Evolutionary conservation across 2,329 filamentous ascomycete genomes (phyloP), one percentile per base, ranked within the genome.

Genomic region (Alternaria ethzedia): DNA sequence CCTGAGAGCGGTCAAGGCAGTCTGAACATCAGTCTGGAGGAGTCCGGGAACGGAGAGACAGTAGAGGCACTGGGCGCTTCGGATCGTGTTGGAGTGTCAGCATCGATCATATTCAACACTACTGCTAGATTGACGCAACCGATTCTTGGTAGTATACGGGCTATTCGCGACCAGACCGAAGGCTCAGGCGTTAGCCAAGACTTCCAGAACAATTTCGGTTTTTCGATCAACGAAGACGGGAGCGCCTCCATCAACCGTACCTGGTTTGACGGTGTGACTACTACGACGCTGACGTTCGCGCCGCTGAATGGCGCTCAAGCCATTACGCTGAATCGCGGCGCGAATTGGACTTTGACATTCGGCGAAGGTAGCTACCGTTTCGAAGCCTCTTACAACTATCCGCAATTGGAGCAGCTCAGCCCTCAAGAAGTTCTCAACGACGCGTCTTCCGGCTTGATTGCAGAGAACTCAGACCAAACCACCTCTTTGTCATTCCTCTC

Each of bases 231-330:
- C 5, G 74, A 79, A 2, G 76, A 79, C 12, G 84, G 83, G 3
- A 83, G 84, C 2, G 83, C 84, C 1, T 75, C 81, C 3, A 73
- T 90, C 4, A 83, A 81, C 7, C 82, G 88, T 5, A 75, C 85
- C 1, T 91, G 89, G 89, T 81, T 90, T 1, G 89, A 90, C 69
- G 88, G 88, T 61, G 78, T 83, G 2, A 91, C 89, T 0, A 86
- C 84, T 0, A 87, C 86, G 0, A 83, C 79, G 1, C 74, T 90
- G 2, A 82, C 78, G 3, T 83, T 90, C 46, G 74, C 12, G 57
- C 76, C 62, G 68, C 63, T 43, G 6, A 66, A 68, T 23, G 70
- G 67, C 9, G 67, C 72, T 0, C 67, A 71, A n/a, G 67, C 74
- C 12, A 57, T 69, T 13, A 45, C 45, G 3, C 43, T 69, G 17